These are phyloP conservation scores for Tricholoma matsutake DNA, from an alignment of 768 basidiomycete species.

Conservation along the genomic window DNA sequence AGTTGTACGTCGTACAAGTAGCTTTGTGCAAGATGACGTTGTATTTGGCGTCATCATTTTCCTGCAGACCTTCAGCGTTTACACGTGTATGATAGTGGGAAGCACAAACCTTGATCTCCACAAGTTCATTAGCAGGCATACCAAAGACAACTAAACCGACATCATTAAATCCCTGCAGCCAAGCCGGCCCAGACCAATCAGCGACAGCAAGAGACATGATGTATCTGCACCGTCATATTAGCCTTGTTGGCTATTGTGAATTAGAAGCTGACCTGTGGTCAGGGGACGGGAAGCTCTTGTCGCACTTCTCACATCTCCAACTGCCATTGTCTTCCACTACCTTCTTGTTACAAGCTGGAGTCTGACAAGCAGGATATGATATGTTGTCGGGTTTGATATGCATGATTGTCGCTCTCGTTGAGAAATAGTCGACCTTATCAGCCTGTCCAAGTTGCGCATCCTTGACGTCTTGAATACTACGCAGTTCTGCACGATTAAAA, in stretches of 20 bases:
- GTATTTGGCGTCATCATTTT: constrained; percentile 57
- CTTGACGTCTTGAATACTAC: constrained; percentile 75
- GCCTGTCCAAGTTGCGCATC: constrained; percentile 69
- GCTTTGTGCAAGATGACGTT: constrained; percentile 59
- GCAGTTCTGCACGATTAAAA: constrained; percentile 73
- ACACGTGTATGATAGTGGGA: neutral
- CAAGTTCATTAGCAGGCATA: constrained; percentile 74
- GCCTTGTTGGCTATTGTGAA: neutral
- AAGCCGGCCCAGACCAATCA: constrained; percentile 87
- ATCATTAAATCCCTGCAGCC: constrained; percentile 97
- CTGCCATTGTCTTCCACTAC: constrained; percentile 61
- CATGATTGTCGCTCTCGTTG: constrained; percentile 76
- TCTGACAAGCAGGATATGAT: constrained; percentile 86
- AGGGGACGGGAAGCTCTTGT: constrained; percentile 63
- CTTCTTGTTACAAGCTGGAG: constrained; percentile 85
- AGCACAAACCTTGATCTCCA: constrained; percentile 59
- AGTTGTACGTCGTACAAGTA: constrained; percentile 71
- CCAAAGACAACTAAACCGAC: constrained; percentile 75
- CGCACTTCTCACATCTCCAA: constrained; percentile 97
- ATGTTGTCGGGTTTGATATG: constrained; percentile 83
- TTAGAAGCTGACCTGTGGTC: constrained; percentile 66
- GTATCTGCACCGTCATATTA: constrained; percentile 43
- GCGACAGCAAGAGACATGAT: constrained; percentile 83
- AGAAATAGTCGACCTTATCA: constrained; percentile 81
- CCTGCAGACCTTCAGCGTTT: constrained; percentile 33